Evolutionary conservation across 2,329 filamentous ascomycete genomes (phyloP).

Genomic region (Aspergillus ibericus): DNA sequence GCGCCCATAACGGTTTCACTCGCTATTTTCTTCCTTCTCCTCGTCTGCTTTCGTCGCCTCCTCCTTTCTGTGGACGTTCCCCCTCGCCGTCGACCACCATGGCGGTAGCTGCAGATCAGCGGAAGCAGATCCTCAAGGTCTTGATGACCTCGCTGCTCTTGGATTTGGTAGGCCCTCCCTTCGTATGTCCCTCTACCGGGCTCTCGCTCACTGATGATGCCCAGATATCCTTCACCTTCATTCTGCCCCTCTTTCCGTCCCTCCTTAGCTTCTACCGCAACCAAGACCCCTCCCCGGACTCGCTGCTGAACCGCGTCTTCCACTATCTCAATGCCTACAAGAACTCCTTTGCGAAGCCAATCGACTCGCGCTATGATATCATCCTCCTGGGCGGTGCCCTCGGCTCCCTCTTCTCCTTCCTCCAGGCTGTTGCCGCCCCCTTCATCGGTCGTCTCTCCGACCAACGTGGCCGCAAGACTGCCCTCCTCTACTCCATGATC

Average conservation of each 20-base stretch:
- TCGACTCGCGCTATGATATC: conserved; percentile 95
- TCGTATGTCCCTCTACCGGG: background rate
- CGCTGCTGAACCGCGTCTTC: conserved; percentile 76
- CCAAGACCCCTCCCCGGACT: conserved; percentile 64
- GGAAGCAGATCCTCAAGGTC: conserved; percentile 81
- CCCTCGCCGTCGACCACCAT: conserved; percentile 22
- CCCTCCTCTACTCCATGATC: conserved; percentile 84
- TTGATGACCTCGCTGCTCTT: conserved; percentile 86
- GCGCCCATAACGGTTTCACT: conserved; percentile 6
- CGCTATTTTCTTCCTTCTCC: background rate
- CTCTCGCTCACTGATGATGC: background rate
- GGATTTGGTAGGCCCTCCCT: conserved; percentile 67
- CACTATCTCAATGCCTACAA: conserved; percentile 91
- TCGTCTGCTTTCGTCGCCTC: conserved; percentile 10
- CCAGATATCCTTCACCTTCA: conserved; percentile 97
- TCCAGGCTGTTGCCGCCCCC: conserved; percentile 89
- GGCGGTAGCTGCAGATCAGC: conserved; percentile 47
- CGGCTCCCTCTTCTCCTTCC: conserved; percentile 87
- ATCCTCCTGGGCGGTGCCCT: conserved; percentile 91
- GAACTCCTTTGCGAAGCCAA: conserved; percentile 83
- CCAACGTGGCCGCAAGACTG: conserved; percentile 79
- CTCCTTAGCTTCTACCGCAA: conserved; percentile 95
- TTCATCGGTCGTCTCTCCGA: conserved; percentile 88
- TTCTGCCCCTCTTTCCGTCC: conserved; percentile 91
- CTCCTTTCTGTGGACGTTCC: conserved; percentile 14